Conservation (phyloP, 1,284 basidiomycete genomes). For the Vanrija sp. region DNA sequence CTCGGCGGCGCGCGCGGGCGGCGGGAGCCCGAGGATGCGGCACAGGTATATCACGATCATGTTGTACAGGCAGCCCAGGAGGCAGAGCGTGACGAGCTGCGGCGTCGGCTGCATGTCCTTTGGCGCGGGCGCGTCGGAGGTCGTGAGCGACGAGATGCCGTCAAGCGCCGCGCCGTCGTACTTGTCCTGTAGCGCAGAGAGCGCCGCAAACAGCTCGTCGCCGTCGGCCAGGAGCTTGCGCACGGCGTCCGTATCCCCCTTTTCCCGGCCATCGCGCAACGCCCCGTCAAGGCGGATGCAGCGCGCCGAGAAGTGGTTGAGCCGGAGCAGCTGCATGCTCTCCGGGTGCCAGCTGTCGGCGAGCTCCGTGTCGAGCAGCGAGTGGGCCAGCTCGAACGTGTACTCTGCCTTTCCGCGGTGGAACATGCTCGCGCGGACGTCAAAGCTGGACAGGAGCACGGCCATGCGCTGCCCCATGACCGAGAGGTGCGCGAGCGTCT, state of each 20-base stretch:
- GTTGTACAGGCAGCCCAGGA: constrained; percentile 1
- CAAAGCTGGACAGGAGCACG: constrained; percentile 1
- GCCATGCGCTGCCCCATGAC: constrained; percentile 1
- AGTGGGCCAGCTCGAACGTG: background rate
- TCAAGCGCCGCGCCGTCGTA: constrained; percentile 1
- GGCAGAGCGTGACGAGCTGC: background rate
- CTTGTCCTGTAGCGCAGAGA: background rate
- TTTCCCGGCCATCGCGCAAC: too few relatives aligned
- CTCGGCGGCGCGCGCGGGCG: background rate
- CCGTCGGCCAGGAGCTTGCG: too few relatives aligned
- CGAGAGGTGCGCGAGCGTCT: background rate
- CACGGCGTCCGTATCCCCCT: too few relatives aligned
- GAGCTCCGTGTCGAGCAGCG: too few relatives aligned
- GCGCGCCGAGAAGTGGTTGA: too few relatives aligned
- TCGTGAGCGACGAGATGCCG: background rate
- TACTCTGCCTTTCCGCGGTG: constrained; percentile 1
- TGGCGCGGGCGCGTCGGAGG: background rate
- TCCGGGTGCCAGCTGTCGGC: too few relatives aligned
- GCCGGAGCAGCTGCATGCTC: too few relatives aligned
- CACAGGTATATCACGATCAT: constrained; percentile 3
- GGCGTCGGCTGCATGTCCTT: background rate
- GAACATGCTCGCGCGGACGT: constrained; percentile 4
- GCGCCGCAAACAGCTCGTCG: too few relatives aligned
- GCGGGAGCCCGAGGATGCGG: background rate
- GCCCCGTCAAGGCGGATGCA: too few relatives aligned